These are phyloP conservation scores for Phaseolus coccineus DNA, from an alignment of 331 rosid genomes.

Conservation along the genomic window DNA sequence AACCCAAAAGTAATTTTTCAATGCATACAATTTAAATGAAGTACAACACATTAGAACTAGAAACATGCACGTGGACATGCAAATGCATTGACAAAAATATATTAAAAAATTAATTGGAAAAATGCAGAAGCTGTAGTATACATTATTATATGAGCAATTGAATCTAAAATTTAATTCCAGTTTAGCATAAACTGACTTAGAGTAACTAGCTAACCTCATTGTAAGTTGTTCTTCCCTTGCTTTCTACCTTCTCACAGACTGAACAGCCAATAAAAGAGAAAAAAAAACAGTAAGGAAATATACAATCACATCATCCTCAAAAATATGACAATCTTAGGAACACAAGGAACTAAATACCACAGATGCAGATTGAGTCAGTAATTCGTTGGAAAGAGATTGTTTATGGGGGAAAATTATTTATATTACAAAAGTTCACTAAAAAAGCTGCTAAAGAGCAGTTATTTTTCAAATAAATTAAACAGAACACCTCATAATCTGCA, in stretches of 20 bases:
- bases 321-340: constrained; percentile 22
- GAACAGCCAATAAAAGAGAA: constrained; percentile 42
- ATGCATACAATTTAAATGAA: constrained; percentile 10
- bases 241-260: constrained; percentile 94
- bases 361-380: neutral
- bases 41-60: neutral
- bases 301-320: neutral
- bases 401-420: neutral
- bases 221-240: constrained; percentile 94
- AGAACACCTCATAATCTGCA: constrained; percentile 10
- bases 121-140: neutral
- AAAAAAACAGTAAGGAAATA: constrained; percentile 26
- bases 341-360: constrained; percentile 26
- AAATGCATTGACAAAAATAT: neutral
- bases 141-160: constrained; percentile 1
- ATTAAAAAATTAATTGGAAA: neutral
- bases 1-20: neutral
- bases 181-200: constrained; percentile 26
- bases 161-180: constrained; percentile 8
- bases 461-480: neutral
- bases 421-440: neutral
- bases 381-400: neutral
- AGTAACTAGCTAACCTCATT: constrained; percentile 70
- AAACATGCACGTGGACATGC: constrained; percentile 5
- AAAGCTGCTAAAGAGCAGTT: neutral